Conservation (phyloP, 2,329 filamentous ascomycete genomes). For the Fusarium verticillioides region DNA sequence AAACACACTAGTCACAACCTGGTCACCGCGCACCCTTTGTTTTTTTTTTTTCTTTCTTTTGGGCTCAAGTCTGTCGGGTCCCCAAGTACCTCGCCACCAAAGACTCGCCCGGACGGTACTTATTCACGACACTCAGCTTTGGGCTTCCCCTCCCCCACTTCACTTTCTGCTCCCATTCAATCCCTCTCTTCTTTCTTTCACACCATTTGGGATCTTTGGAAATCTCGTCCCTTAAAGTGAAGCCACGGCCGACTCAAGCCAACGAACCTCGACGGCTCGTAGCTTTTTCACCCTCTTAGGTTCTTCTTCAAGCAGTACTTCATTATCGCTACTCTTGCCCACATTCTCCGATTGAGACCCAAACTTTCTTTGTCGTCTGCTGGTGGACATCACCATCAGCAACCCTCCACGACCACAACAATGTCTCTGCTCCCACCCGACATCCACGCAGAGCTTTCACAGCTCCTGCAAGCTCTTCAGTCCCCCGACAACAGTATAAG, state of each 20-base stretch:
- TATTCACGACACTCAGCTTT: conserved; percentile 26
- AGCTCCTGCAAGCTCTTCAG: conserved; percentile 89
- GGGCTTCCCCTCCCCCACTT: conserved; percentile 45
- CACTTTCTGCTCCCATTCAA: conserved; percentile 37
- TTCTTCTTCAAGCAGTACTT: neutral
- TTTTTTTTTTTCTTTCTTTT: conserved; percentile 33
- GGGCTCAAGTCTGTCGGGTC: conserved; percentile 14
- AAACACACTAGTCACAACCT: conserved; percentile 27
- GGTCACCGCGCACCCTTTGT: conserved; percentile 36
- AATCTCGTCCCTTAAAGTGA: conserved; percentile 36
- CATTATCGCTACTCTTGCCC: conserved; percentile 3
- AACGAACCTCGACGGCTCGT: conserved; percentile 34
- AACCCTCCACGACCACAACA: conserved; percentile 43
- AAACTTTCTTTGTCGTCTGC: conserved; percentile 40
- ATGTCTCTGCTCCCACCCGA: conserved; percentile 92
- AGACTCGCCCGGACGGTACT: conserved; percentile 4
- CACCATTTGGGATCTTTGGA: conserved; percentile 41
- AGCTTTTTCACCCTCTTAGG: conserved; percentile 22
- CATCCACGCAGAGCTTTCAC: conserved; percentile 83
- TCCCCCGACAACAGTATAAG: conserved; percentile 89
- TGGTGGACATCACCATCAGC: conserved; percentile 47
- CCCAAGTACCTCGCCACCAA: conserved; percentile 25
- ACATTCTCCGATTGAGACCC: conserved; percentile 21
- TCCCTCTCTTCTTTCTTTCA: conserved; percentile 43
- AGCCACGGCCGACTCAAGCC: conserved; percentile 32